phyloP scores from a whole-genome alignment of 192 early-diverging fungal genomes.

The Kickxella alabastrina region DNA sequence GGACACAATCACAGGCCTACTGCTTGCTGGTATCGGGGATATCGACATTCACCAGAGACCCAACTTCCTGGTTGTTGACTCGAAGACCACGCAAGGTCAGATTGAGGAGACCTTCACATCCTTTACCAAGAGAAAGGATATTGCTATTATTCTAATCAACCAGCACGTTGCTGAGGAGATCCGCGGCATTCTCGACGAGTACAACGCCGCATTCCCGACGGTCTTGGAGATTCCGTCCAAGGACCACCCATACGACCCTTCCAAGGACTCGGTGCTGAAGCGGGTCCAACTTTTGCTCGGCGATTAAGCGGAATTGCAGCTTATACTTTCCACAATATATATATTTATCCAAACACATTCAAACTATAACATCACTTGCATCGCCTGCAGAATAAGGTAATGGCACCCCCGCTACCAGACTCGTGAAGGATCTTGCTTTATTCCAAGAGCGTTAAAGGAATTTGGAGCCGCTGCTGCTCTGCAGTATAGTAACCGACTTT shows the following conservation, averaged over 20 bases:
- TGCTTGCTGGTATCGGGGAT: slow-evolving; percentile 97
- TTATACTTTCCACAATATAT: too few relatives aligned
- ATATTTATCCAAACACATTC: too few relatives aligned
- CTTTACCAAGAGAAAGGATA: slow-evolving; percentile 90
- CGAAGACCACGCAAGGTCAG: slow-evolving; percentile 69
- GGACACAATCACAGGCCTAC: slow-evolving; percentile 91
- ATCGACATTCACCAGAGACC: slow-evolving; percentile 85
- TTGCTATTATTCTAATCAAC: slow-evolving; percentile 97
- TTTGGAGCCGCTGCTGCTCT: slow-evolving; percentile 28
- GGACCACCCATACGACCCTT: slow-evolving; percentile 95
- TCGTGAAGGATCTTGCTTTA: too few relatives aligned
- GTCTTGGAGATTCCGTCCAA: slow-evolving; percentile 99
- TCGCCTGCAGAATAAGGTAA: too few relatives aligned
- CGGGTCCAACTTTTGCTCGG: slow-evolving; percentile 76
- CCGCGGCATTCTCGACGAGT: slow-evolving; percentile 82
- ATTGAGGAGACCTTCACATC: slow-evolving; percentile 81
- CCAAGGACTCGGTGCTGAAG: slow-evolving; percentile 82
- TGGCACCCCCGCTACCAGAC: too few relatives aligned
- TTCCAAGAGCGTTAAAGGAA: too few relatives aligned
- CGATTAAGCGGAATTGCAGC: slow-evolving; percentile 55
- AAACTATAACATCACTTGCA: too few relatives aligned
- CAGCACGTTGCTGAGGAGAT: slow-evolving; percentile 97
- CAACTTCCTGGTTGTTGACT: slow-evolving; percentile 96
- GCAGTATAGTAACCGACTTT: slow-evolving; percentile 47
- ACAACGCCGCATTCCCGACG: slow-evolving; percentile 91